phyloP scores from a whole-genome alignment of 352 stramenopile species.

The Phytophthora quininea region DNA sequence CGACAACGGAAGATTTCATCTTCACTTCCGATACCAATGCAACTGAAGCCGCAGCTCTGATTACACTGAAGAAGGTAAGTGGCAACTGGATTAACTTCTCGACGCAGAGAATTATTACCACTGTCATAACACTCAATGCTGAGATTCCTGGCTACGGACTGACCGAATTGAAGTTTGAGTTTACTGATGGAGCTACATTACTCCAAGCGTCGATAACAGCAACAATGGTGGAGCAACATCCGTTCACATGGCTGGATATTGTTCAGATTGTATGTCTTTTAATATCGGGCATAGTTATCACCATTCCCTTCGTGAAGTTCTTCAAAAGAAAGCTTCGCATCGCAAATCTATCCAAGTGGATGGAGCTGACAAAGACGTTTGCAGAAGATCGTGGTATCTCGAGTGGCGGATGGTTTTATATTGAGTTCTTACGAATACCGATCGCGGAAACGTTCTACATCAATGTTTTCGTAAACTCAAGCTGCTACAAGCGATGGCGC shows the following conservation, averaged over 20 bases:
- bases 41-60: conserved; percentile 6
- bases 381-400: no score
- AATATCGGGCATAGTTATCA: conserved; percentile 21
- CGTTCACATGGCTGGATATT: conserved; percentile 29
- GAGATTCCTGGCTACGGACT: conserved; percentile 37
- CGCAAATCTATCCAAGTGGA: no score
- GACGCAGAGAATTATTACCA: conserved; percentile 36
- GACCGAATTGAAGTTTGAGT: conserved; percentile 28
- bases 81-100: conserved; percentile 34
- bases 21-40: conserved; percentile 30
- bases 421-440: background rate
- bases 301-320: no score
- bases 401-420: no score
- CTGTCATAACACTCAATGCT: conserved; percentile 42
- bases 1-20: conserved; percentile 13
- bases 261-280: conserved; percentile 33
- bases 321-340: no score
- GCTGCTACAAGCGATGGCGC: background rate
- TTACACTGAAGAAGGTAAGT: conserved; percentile 25
- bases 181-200: conserved; percentile 34
- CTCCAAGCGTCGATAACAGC: conserved; percentile 33
- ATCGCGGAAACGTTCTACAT: background rate
- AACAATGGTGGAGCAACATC: conserved; percentile 32
- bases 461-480: background rate
- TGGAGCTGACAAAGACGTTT: no score